Percentiles rank a stretch among this genome's conserved stretches.
These are phyloP conservation scores for Raffaelea arxii DNA, from an alignment of 2,329 filamentous ascomycete genomes.

Conservation along the genomic window DNA sequence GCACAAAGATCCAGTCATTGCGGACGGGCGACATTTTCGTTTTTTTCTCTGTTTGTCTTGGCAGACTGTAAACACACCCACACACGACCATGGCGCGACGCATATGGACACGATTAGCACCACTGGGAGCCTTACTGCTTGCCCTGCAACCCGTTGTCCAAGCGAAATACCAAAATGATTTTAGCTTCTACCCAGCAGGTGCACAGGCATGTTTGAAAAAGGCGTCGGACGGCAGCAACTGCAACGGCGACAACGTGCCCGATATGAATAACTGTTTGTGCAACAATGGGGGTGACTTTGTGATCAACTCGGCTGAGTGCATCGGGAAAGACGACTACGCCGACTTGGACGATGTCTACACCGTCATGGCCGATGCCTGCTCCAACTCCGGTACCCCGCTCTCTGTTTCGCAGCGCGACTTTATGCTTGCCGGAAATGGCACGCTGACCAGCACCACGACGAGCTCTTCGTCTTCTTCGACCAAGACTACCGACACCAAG, in stretches of 20 bases:
- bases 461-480: slow-evolving; percentile 5
- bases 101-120: not conserved
- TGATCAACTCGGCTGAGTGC: slow-evolving; percentile 36
- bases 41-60: too few relatives aligned
- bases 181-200: slow-evolving; percentile 29
- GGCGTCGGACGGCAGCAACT: slow-evolving; percentile 28
- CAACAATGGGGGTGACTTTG: slow-evolving; percentile 36
- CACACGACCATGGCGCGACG: not conserved
- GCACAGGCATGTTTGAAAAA: slow-evolving; percentile 33
- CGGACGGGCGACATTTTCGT: too few relatives aligned
- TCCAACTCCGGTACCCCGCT: slow-evolving; percentile 32
- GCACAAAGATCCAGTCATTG: too few relatives aligned
- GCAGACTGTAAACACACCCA: not conserved
- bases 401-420: slow-evolving; percentile 29
- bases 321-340: slow-evolving; percentile 25
- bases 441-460: slow-evolving; percentile 2
- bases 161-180: slow-evolving; percentile 24
- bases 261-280: slow-evolving; percentile 41
- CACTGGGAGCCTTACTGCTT: not conserved
- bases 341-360: slow-evolving; percentile 33
- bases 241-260: slow-evolving; percentile 26
- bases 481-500: slow-evolving; percentile 9
- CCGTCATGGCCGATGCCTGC: slow-evolving; percentile 33
- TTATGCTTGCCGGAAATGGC: slow-evolving; percentile 22
- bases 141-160: not conserved